These are phyloP conservation scores for Mayamaea pseudoterrestris DNA, from an alignment of 108 stramenopile species.

Conservation along the genomic window DNA sequence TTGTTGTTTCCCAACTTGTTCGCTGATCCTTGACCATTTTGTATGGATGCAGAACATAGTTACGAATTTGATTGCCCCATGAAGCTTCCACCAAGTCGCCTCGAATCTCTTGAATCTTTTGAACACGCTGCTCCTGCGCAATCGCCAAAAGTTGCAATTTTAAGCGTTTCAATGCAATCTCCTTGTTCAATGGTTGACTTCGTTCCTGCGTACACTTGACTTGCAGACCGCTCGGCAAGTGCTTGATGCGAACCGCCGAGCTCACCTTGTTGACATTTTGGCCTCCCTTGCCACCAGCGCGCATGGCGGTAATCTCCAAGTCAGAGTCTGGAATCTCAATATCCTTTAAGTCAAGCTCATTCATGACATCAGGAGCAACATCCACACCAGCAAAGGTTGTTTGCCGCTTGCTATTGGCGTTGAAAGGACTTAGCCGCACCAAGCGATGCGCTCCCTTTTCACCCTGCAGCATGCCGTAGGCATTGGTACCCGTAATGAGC, in stretches of 20 bases:
- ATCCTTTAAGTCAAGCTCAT: conserved; percentile 53
- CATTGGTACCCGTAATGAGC: conserved; percentile 35
- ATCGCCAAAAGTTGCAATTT: conserved; percentile 74
- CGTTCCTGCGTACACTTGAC: conserved; percentile 93
- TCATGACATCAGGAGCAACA: conserved; percentile 55
- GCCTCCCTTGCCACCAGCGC: conserved; percentile 91
- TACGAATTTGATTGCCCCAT: conserved; percentile 96
- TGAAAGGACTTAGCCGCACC: conserved; percentile 87
- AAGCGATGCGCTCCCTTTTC: conserved; percentile 93
- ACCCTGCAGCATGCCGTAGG: conserved; percentile 72
- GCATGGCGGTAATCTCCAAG: conserved; percentile 76
- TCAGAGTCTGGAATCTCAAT: conserved; percentile 73
- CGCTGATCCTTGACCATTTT: conserved; percentile 94
- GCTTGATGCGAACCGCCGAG: conserved; percentile 91
- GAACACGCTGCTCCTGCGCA: conserved; percentile 54
- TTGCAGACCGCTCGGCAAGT: conserved; percentile 90
- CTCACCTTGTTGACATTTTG: conserved; percentile 99
- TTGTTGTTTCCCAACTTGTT: conserved; percentile 76
- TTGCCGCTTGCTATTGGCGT: conserved; percentile 90
- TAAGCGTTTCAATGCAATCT: conserved; percentile 75
- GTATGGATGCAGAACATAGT: conserved; percentile 97
- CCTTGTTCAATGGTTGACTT: conserved; percentile 80
- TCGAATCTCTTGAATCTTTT: conserved; percentile 54
- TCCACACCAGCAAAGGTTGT: conserved; percentile 95
- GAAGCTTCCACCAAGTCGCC: conserved; percentile 77